phyloP scores from a whole-genome alignment of 352 stramenopile species.

The Plasmopara viticola region DNA sequence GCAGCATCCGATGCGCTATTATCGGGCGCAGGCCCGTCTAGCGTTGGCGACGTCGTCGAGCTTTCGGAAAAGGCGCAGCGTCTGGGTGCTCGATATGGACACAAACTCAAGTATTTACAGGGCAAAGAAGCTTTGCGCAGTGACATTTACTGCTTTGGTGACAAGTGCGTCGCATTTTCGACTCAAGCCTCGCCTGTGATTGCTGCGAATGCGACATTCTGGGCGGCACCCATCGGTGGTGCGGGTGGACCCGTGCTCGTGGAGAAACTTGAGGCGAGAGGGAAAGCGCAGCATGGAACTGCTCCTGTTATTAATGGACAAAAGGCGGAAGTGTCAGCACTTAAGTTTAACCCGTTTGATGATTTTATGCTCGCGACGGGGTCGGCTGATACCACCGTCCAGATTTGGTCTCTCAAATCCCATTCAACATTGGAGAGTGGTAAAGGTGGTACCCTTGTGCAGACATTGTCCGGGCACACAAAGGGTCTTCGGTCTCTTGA shows the following conservation, averaged over 20 bases:
- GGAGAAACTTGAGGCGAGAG: constrained; percentile 30
- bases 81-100: constrained; percentile 57
- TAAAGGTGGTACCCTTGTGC: constrained; percentile 7
- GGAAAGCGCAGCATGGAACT: constrained; percentile 39
- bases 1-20: constrained; percentile 4
- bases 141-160: constrained; percentile 46
- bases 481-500: constrained; percentile 48
- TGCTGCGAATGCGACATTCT: constrained; percentile 49
- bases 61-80: constrained; percentile 62
- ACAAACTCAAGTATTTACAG: constrained; percentile 82
- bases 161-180: constrained; percentile 36
- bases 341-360: constrained; percentile 61
- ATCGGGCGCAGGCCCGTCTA: not conserved
- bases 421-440: constrained; percentile 7
- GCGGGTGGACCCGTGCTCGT: constrained; percentile 66
- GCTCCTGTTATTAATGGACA: constrained; percentile 56
- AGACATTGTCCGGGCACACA: constrained; percentile 41
- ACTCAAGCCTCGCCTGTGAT: constrained; percentile 40
- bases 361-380: constrained; percentile 47
- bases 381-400: constrained; percentile 49
- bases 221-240: constrained; percentile 47
- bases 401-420: constrained; percentile 47
- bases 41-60: constrained; percentile 18
- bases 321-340: constrained; percentile 50
- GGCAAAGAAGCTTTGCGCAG: constrained; percentile 53